Conservation (phyloP, 2,329 filamentous ascomycete species). For the Botrytis paeoniae region DNA sequence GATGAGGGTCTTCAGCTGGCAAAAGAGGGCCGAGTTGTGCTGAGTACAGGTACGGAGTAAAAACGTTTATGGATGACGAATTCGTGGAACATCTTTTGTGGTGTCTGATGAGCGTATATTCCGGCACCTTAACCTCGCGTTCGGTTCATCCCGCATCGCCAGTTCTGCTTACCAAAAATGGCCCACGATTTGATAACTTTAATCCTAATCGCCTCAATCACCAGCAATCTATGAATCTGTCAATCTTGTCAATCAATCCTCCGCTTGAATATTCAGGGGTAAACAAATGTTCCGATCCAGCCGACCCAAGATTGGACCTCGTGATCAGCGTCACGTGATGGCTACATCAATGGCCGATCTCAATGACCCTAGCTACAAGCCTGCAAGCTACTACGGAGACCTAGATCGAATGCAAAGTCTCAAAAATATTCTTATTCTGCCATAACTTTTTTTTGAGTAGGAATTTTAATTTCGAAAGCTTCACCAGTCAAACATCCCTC, state of each 20-base stretch:
- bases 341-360: fast-evolving
- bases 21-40: constrained; percentile 6
- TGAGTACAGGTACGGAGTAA: background rate
- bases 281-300: background rate
- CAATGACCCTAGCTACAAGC: background rate
- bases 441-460: constrained; percentile 22
- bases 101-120: too few species aligned
- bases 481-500: constrained; percentile 20
- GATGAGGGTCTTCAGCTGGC: constrained; percentile 10
- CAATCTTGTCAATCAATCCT: constrained; percentile 9
- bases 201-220: constrained; percentile 7
- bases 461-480: constrained; percentile 13
- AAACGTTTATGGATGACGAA: constrained; percentile 17
- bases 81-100: constrained; percentile 15
- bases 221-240: background rate
- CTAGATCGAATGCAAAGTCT: constrained; percentile 3
- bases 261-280: constrained; percentile 18
- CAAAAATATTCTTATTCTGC: constrained; percentile 20
- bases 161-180: too few species aligned
- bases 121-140: too few species aligned
- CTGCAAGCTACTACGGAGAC: constrained; percentile 5
- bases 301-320: background rate
- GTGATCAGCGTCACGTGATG: fast-evolving
- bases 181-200: constrained; percentile 16
- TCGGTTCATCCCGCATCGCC: too few species aligned